Conservation (phyloP, 768 basidiomycete species). For the Erythrobasidium yunnanense region DNA sequence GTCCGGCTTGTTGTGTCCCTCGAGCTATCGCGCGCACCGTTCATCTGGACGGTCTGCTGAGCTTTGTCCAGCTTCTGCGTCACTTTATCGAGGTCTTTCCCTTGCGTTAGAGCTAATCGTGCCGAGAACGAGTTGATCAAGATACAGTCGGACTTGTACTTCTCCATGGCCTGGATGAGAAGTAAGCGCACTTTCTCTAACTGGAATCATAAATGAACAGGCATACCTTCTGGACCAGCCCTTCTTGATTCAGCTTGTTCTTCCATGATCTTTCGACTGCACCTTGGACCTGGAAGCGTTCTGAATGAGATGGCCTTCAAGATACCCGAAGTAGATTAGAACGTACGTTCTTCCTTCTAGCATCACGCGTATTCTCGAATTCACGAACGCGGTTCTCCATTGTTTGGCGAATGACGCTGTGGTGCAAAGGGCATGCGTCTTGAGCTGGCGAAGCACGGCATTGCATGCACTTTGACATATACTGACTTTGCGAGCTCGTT, state of each 20-base stretch:
- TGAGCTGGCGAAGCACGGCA: background rate
- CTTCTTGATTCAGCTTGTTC: conserved; percentile 73
- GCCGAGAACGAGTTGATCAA: conserved; percentile 89
- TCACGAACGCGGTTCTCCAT: conserved; percentile 57
- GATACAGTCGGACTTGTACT: conserved; percentile 84
- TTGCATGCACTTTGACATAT: conserved; percentile 48
- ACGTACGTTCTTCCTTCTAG: conserved; percentile 56
- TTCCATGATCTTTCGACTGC: conserved; percentile 81
- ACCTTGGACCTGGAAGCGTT: background rate
- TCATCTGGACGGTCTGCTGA: conserved; percentile 74
- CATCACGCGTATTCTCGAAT: conserved; percentile 56
- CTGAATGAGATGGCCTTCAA: background rate
- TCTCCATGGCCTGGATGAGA: conserved; percentile 57
- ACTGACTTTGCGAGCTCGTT: conserved; percentile 58
- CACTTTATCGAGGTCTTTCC: conserved; percentile 84
- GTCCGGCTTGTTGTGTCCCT: no score
- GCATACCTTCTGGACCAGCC: conserved; percentile 61
- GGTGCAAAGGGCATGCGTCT: background rate
- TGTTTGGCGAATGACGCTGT: conserved; percentile 38
- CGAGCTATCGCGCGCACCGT: conserved; percentile 47
- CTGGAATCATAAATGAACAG: background rate
- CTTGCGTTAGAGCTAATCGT: conserved; percentile 79
- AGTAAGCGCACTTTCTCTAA: background rate
- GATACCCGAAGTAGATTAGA: background rate
- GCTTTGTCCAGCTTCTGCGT: conserved; percentile 75